Conservation (phyloP, 768 basidiomycete species). For the Pisolithus tinctorius region DNA sequence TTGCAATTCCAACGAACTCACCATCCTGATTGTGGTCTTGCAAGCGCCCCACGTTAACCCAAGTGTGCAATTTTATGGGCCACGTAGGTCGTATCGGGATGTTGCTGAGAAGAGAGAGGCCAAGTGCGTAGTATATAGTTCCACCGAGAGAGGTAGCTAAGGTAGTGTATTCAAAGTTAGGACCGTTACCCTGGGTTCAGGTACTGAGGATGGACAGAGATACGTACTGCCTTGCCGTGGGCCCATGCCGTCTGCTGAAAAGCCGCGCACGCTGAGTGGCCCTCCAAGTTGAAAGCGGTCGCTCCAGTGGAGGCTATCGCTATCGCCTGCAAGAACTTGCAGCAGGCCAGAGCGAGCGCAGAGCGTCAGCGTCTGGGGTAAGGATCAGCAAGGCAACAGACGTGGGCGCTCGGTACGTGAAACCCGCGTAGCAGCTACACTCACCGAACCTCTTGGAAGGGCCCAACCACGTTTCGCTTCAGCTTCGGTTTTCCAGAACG, state of each 20-base stretch:
- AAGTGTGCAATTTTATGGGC: slow-evolving; percentile 78
- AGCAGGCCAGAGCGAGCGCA: slow-evolving; percentile 68
- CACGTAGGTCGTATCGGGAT: slow-evolving; percentile 70
- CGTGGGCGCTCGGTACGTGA: neutral
- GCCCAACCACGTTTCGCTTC: slow-evolving; percentile 19
- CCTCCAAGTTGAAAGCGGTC: slow-evolving; percentile 95
- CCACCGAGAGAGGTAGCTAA: slow-evolving; percentile 83
- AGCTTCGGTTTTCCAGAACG: slow-evolving; percentile 21
- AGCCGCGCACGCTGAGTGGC: slow-evolving; percentile 75
- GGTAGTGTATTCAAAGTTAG: neutral
- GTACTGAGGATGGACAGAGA: neutral
- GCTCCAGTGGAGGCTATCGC: slow-evolving; percentile 43
- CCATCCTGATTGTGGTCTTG: neutral
- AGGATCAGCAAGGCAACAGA: neutral
- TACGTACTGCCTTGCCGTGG: slow-evolving; percentile 63
- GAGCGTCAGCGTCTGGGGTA: slow-evolving; percentile 61
- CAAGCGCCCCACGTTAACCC: slow-evolving; percentile 69
- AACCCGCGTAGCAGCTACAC: slow-evolving; percentile 2
- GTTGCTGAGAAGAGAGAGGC: slow-evolving; percentile 68
- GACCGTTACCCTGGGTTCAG: neutral
- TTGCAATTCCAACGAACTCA: slow-evolving; percentile 25
- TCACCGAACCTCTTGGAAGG: slow-evolving; percentile 14
- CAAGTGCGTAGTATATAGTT: slow-evolving; percentile 73
- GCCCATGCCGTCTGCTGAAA: slow-evolving; percentile 71
- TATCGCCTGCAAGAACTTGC: slow-evolving; percentile 48